A percentile compares a stretch with the other conserved stretches of the same genome.
These are phyloP conservation scores for Arthroderma sp. DNA, from an alignment of 2,329 filamentous ascomycete genomes.

Conservation along the genomic window DNA sequence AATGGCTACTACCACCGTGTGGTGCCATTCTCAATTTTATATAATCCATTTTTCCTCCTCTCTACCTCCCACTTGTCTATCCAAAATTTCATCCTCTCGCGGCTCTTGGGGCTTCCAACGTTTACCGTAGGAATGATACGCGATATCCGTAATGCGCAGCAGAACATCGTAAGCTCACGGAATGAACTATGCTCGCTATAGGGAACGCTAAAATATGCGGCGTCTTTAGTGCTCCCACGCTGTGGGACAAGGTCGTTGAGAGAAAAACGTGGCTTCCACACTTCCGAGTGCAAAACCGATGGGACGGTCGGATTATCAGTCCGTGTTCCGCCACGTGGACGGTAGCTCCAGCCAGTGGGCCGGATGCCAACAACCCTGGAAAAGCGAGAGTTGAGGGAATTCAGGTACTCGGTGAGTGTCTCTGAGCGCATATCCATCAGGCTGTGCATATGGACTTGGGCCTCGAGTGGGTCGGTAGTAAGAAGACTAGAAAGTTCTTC, in stretches of 20 bases:
- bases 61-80: constrained; percentile 52
- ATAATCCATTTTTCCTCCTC: constrained; percentile 51
- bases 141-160: constrained; percentile 75
- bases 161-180: constrained; percentile 83
- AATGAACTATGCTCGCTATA: constrained; percentile 96
- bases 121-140: constrained; percentile 92
- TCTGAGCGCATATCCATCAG: constrained; percentile 88
- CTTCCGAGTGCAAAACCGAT: constrained; percentile 52
- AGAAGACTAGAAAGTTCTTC: constrained; percentile 64
- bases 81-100: constrained; percentile 56
- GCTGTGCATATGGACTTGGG: constrained; percentile 96
- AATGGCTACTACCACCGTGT: constrained; percentile 18
- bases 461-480: constrained; percentile 67
- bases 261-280: constrained; percentile 65
- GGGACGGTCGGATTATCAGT: constrained; percentile 52
- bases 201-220: constrained; percentile 83
- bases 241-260: constrained; percentile 65
- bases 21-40: constrained; percentile 29
- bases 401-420: constrained; percentile 78
- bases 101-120: constrained; percentile 50
- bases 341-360: constrained; percentile 89
- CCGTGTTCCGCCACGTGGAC: constrained; percentile 53
- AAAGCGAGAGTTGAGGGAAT: constrained; percentile 68
- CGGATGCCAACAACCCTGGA: constrained; percentile 79
- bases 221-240: constrained; percentile 68